These are phyloP conservation scores for Suhomyces faveliae DNA, from an alignment of 805 yeast species.

Conservation along the genomic window DNA sequence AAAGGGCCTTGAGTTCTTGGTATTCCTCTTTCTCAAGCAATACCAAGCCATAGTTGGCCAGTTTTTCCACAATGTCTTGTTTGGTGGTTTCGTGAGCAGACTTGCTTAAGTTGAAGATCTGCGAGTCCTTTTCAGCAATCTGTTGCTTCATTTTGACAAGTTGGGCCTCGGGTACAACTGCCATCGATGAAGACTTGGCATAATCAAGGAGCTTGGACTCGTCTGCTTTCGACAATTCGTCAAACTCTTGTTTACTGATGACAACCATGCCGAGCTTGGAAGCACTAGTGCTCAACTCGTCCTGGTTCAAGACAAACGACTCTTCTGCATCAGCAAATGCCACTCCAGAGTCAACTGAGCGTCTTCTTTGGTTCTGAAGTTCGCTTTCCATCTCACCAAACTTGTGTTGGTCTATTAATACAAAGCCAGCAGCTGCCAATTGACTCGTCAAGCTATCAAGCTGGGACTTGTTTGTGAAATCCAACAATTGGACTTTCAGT, in stretches of 20 bases:
- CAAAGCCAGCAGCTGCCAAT: constrained; percentile 7
- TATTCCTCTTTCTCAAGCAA: constrained; percentile 29
- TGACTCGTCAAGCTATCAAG: constrained; percentile 4
- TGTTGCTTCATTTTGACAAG: constrained; percentile 19
- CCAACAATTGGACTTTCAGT: not conserved
- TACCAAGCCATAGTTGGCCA: constrained; percentile 33
- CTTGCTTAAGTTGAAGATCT: constrained; percentile 21
- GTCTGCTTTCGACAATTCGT: constrained; percentile 15
- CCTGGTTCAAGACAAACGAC: constrained; percentile 25
- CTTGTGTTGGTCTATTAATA: constrained; percentile 9
- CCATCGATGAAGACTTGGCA: constrained; percentile 20
- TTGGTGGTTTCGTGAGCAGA: constrained; percentile 15
- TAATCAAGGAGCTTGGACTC: constrained; percentile 17
- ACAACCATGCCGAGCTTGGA: constrained; percentile 25
- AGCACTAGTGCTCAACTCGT: constrained; percentile 27
- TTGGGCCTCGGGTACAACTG: constrained; percentile 25
- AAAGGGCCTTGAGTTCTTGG: constrained; percentile 22
- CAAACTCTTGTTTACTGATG: constrained; percentile 19
- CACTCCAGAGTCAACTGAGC: not conserved
- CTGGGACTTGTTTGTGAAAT: not conserved
- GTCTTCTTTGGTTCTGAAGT: not conserved
- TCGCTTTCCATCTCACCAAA: constrained; percentile 5
- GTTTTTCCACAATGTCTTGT: constrained; percentile 22
- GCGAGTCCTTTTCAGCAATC: constrained; percentile 31
- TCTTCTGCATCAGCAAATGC: constrained; percentile 29